A percentile compares a stretch with the other conserved stretches of the same genome.
Conservation (phyloP, 768 basidiomycete species). For the Paxillus involutus region DNA sequence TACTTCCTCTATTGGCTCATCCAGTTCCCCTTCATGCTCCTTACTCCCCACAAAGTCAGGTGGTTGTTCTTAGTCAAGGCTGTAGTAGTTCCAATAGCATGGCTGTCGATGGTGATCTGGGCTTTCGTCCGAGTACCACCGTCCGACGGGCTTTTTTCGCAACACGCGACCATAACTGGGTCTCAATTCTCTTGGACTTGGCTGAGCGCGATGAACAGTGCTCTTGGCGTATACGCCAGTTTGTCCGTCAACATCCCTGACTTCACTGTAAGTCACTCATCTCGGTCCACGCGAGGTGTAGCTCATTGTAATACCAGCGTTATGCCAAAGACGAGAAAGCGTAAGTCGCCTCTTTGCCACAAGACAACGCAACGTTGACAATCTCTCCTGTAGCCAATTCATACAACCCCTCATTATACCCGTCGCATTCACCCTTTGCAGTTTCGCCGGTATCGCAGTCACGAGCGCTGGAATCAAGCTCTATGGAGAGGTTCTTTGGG, state of each 20-base stretch:
- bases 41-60: conserved; percentile 77
- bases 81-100: conserved; percentile 61
- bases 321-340: conserved; percentile 70
- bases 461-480: conserved; percentile 73
- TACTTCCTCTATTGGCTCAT: conserved; percentile 79
- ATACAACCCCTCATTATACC: conserved; percentile 79
- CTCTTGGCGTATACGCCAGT: conserved; percentile 72
- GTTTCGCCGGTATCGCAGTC: conserved; percentile 79
- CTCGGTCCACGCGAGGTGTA: neutral
- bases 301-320: conserved; percentile 41
- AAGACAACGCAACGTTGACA: neutral
- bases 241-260: conserved; percentile 83
- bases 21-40: conserved; percentile 71
- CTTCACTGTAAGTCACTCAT: conserved; percentile 51
- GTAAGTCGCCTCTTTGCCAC: conserved; percentile 35
- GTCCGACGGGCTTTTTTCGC: conserved; percentile 54
- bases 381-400: conserved; percentile 49
- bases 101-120: conserved; percentile 77
- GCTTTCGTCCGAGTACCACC: conserved; percentile 67
- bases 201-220: conserved; percentile 75
- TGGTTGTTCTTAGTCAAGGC: conserved; percentile 76
- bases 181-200: conserved; percentile 69
- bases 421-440: conserved; percentile 71
- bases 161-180: conserved; percentile 54
- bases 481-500: conserved; percentile 72